These are phyloP conservation scores for Cryptosporidium baileyi DNA, from an alignment of 169 alveolate genomes.

Conservation along the genomic window DNA sequence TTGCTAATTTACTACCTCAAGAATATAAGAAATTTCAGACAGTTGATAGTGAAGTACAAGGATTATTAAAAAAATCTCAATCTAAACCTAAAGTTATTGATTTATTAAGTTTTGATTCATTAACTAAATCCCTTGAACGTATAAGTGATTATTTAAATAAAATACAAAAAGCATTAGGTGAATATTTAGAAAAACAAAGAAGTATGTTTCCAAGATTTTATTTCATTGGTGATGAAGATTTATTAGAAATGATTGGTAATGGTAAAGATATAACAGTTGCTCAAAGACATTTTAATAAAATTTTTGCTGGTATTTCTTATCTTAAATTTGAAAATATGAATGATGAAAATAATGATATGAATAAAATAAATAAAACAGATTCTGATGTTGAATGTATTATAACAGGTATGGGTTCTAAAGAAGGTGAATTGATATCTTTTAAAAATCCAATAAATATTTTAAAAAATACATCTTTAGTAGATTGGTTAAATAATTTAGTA, in stretches of 20 bases:
- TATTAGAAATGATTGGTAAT: constrained; percentile 97
- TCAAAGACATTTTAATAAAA: constrained; percentile 93
- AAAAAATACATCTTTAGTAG: constrained; percentile 86
- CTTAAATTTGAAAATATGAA: constrained; percentile 79
- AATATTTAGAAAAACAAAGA: constrained; percentile 95
- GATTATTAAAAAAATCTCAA: constrained; percentile 91
- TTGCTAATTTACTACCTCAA: constrained; percentile 90
- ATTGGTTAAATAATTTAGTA: constrained; percentile 88
- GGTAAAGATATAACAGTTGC: constrained; percentile 92
- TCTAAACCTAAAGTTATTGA: constrained; percentile 86
- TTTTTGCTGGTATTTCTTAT: constrained; percentile 97
- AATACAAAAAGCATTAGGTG: constrained; percentile 95
- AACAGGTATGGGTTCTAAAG: constrained; percentile 86
- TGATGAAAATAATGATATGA: constrained; percentile 80
- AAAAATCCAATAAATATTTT: constrained; percentile 79
- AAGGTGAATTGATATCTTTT: constrained; percentile 87
- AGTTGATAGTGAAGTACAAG: constrained; percentile 92
- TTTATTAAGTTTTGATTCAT: constrained; percentile 86
- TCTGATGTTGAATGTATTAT: constrained; percentile 69
- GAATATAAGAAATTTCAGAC: constrained; percentile 93
- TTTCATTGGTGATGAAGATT: constrained; percentile 98
- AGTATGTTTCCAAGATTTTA: constrained; percentile 97
- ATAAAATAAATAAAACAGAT: constrained; percentile 77
- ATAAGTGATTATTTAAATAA: constrained; percentile 90
- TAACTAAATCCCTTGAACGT: constrained; percentile 91